Conservation (phyloP, 192 early-diverging fungal genomes). For the Rhizophagus prolifer region DNA sequence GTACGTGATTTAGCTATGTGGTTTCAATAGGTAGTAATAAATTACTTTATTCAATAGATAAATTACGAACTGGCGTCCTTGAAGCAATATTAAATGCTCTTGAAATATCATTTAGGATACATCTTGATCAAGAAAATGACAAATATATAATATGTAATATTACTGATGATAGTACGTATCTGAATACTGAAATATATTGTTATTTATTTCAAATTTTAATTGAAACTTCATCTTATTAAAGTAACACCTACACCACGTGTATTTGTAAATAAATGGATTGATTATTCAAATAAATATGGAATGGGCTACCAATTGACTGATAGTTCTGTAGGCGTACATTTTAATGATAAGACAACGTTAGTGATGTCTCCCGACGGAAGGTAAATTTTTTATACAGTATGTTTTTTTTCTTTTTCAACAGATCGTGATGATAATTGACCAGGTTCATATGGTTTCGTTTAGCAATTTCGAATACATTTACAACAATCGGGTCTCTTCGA, state of each 20-base stretch:
- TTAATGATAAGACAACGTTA: constrained; percentile 86
- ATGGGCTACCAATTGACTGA: constrained; percentile 86
- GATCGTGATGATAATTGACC: background rate
- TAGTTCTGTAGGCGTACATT: constrained; percentile 79
- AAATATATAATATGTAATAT: background rate
- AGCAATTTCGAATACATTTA: constrained; percentile 38
- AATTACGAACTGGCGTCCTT: background rate
- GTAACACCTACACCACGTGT: constrained; percentile 38
- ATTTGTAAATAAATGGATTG: constrained; percentile 89
- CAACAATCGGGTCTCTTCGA: background rate
- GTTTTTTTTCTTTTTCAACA: background rate
- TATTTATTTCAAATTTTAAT: background rate
- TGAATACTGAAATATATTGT: background rate
- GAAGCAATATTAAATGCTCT: background rate
- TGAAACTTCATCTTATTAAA: background rate
- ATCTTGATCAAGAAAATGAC: background rate
- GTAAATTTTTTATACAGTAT: constrained; percentile 40
- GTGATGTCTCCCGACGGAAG: constrained; percentile 55
- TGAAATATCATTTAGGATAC: background rate
- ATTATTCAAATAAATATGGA: constrained; percentile 83
- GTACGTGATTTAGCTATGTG: too few relatives aligned
- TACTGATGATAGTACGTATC: background rate
- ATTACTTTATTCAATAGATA: background rate
- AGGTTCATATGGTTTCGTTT: background rate
- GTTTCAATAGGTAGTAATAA: background rate